Percentiles rank a stretch among this genome's conserved stretches.
Evolutionary conservation across 2,329 filamentous ascomycete species (phyloP).

Genomic region (Rhytidhysteron rufulum): DNA sequence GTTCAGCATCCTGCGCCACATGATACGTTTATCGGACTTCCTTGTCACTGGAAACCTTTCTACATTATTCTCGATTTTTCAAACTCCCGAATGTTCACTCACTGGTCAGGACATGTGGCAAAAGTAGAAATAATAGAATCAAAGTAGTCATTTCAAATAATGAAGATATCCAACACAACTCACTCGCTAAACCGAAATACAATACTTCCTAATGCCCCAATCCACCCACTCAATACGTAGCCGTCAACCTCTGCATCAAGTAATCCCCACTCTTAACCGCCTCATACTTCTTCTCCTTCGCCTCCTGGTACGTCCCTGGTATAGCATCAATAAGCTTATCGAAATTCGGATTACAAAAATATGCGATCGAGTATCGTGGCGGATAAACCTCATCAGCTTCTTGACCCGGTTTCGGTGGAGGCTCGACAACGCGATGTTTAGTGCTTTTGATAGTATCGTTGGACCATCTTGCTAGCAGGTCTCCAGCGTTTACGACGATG

Average conservation of each 20-base stretch:
- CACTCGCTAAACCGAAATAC: no score
- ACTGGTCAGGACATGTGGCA: no score
- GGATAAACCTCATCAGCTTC: constrained; percentile 59
- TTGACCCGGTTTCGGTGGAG: constrained; percentile 51
- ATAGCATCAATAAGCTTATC: constrained; percentile 73
- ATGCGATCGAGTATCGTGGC: constrained; percentile 78
- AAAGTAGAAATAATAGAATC: no score
- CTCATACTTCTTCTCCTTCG: constrained; percentile 77
- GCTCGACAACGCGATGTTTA: constrained; percentile 85
- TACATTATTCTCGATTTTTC: no score
- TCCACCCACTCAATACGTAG: constrained; percentile 51
- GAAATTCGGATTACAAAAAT: constrained; percentile 87
- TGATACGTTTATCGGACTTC: no score
- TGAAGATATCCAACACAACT: no score
- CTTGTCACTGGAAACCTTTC: no score
- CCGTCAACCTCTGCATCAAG: constrained; percentile 69
- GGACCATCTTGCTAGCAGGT: constrained; percentile 81
- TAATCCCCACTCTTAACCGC: constrained; percentile 79
- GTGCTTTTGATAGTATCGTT: constrained; percentile 91
- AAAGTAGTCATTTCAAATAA: no score
- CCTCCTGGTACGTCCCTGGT: constrained; percentile 69
- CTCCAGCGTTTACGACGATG: constrained; percentile 85
- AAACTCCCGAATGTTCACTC: no score
- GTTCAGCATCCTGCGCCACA: no score
- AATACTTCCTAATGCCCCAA: background rate